A percentile compares a stretch with the other conserved stretches of the same genome.
Evolutionary conservation across 2,329 filamentous ascomycete species (phyloP).

Genomic region (Gaeumannomyces tritici): DNA sequence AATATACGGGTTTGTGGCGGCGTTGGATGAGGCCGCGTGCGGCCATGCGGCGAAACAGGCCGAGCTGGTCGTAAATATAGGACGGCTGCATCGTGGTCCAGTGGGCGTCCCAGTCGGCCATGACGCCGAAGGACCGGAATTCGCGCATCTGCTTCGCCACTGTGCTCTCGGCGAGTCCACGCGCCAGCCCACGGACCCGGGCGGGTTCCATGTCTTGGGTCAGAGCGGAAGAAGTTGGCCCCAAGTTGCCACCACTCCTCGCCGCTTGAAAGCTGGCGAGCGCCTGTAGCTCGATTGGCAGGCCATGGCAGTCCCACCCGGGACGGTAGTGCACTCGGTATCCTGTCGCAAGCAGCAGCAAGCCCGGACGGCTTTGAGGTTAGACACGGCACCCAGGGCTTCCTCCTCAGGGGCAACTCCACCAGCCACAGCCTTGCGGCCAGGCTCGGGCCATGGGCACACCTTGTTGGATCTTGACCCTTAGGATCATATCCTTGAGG

Average conservation of each 20-base stretch:
- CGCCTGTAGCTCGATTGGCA: slow-evolving; percentile 95
- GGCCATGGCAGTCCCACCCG: slow-evolving; percentile 95
- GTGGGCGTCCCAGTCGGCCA: slow-evolving; percentile 68
- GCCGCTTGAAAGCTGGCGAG: slow-evolving; percentile 42
- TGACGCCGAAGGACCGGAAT: slow-evolving; percentile 66
- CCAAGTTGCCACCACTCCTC: neutral
- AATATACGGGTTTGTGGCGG: slow-evolving; percentile 75
- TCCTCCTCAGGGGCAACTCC: slow-evolving; percentile 1
- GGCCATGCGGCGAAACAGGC: slow-evolving; percentile 67
- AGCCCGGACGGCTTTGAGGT: neutral
- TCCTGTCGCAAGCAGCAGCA: slow-evolving; percentile 21
- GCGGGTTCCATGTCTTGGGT: slow-evolving; percentile 31
- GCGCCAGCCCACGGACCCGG: slow-evolving; percentile 54
- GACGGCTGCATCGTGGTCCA: slow-evolving; percentile 72
- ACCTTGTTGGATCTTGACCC: slow-evolving; percentile 67
- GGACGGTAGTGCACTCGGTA: slow-evolving; percentile 73
- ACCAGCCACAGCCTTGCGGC: no score
- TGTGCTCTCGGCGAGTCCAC: slow-evolving; percentile 56
- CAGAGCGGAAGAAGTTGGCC: slow-evolving; percentile 12
- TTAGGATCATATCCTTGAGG: slow-evolving; percentile 85
- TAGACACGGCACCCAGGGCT: neutral
- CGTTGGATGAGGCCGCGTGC: slow-evolving; percentile 66
- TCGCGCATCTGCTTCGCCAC: slow-evolving; percentile 63
- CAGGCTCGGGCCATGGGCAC: neutral
- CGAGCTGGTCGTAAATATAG: slow-evolving; percentile 67